Percentiles rank a stretch among this genome's conserved stretches.
Conservation (phyloP, 352 stramenopile genomes). For the Globisporangium rhizosaccharum region DNA sequence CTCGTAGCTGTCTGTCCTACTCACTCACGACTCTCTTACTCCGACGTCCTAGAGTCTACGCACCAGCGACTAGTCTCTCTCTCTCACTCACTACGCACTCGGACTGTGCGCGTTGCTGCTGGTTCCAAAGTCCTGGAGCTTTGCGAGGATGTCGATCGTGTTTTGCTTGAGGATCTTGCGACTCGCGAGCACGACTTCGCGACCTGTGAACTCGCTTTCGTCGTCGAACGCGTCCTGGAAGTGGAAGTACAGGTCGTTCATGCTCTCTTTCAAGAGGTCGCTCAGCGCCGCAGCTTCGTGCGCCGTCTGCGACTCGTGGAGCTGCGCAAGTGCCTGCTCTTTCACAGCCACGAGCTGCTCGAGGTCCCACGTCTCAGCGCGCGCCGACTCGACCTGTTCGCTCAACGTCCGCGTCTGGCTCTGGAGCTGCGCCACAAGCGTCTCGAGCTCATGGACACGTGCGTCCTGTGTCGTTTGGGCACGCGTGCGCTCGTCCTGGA, state of each 20-base stretch:
- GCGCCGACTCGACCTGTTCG: slow-evolving; percentile 40
- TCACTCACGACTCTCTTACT: no score
- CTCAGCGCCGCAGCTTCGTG: slow-evolving; percentile 54
- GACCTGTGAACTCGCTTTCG: slow-evolving; percentile 76
- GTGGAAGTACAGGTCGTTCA: slow-evolving; percentile 87
- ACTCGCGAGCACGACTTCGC: slow-evolving; percentile 78
- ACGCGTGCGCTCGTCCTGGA: slow-evolving; percentile 56
- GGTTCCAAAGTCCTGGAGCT: slow-evolving; percentile 71
- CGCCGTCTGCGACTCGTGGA: slow-evolving; percentile 39
- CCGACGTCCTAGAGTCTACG: no score
- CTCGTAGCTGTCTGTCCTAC: no score
- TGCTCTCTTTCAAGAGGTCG: slow-evolving; percentile 78
- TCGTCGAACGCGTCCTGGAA: slow-evolving; percentile 84
- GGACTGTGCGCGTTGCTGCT: background rate
- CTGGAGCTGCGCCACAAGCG: slow-evolving; percentile 43
- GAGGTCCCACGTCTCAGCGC: slow-evolving; percentile 37
- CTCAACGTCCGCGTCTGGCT: slow-evolving; percentile 16
- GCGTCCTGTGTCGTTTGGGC: slow-evolving; percentile 38
- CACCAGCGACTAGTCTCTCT: no score
- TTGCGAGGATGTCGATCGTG: slow-evolving; percentile 68
- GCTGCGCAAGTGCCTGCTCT: slow-evolving; percentile 39
- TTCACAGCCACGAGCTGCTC: slow-evolving; percentile 43
- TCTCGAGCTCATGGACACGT: slow-evolving; percentile 41
- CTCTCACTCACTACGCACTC: background rate
- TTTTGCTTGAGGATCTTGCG: slow-evolving; percentile 84